Evolutionary conservation across 2,329 filamentous ascomycete genomes (phyloP), one percentile per base, ranked within the genome.

Genomic region (Cordyceps javanica): DNA sequence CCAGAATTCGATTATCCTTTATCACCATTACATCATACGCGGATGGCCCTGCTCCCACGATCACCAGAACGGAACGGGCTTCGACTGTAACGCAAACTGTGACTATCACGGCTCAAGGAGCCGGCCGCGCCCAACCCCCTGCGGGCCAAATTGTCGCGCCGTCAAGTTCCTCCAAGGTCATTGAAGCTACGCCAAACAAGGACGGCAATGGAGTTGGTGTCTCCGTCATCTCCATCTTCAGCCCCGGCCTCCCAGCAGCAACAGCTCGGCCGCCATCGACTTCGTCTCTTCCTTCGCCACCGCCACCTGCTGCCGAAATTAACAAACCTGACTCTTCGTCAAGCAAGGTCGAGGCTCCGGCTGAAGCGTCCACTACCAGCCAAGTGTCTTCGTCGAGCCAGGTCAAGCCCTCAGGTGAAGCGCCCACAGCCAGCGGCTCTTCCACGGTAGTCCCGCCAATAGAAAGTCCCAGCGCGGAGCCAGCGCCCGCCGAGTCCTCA

Each of bases 181-280:
- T 56, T n/a, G 25, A 52, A 38, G 48, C 57, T 9, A 59, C 48
- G 19, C 21, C 62, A n/a, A 63, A 63, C 41, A 54, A 53, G 19
- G 50, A 65, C 41, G 65, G 64, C 26, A 64, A 67, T 34, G 66
- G 66, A 13, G 58, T 67, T 13, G 69, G 69, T 8, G 69, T 72
- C n/a, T 64, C 64, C 16, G 14, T 51, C 55, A 57, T 57, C 16
- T 50, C 45, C 34, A 57, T 57, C 23, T 57, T 38, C 48, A 45
- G 26, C 23, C 36, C 44, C 55, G 1, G 60, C 55, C 25, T 54
- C 59, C 3, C 53, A 5, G 6, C 39, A 45, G 28, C 36, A 25
- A 52, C 48, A 26, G 5, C 49, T 14, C 21, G 38, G 1, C 52
- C 52, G 7, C 16, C n/a, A 42, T 25, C 23, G 41, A 10, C 30